These are phyloP conservation scores for Aegilops bicornis DNA, from an alignment of 176 grass and related monocot species.

Conservation along the genomic window DNA sequence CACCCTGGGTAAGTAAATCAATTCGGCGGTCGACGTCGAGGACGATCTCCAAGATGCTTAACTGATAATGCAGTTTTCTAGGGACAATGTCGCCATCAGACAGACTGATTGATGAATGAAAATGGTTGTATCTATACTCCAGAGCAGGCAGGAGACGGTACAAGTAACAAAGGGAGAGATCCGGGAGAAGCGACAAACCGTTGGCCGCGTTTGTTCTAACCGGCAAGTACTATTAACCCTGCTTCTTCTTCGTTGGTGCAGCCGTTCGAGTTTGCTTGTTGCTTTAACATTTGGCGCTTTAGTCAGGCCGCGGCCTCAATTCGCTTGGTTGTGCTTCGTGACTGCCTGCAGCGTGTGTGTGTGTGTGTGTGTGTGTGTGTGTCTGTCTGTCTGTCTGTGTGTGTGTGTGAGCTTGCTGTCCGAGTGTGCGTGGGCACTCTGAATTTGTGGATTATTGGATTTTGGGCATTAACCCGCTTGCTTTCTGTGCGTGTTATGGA, in stretches of 20 bases:
- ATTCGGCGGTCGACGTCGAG: constrained; percentile 17
- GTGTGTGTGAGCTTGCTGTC: too few relatives aligned
- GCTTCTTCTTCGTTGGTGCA: constrained; percentile 19
- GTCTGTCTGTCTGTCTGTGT: too few relatives aligned
- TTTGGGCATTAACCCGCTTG: too few relatives aligned
- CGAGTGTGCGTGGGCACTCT: too few relatives aligned
- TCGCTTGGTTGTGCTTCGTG: too few relatives aligned
- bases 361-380: too few relatives aligned
- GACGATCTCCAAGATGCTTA: background rate
- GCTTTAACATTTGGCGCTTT: constrained; percentile 42
- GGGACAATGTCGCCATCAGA: constrained; percentile 26
- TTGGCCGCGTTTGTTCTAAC: constrained; percentile 26
- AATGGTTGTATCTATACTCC: background rate
- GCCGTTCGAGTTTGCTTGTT: constrained; percentile 27
- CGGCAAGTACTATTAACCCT: background rate
- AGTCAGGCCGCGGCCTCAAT: background rate
- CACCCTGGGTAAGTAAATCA: constrained; percentile 29
- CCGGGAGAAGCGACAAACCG: constrained; percentile 50
- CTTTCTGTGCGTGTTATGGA: too few relatives aligned
- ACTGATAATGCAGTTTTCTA: constrained; percentile 23
- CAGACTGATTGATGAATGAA: background rate
- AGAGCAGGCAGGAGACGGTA: constrained; percentile 42
- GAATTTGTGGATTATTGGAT: too few relatives aligned
- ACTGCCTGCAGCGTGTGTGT: too few relatives aligned
- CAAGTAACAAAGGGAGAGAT: constrained; percentile 48